These are phyloP conservation scores for Macaranga tanarius DNA, from an alignment of 441 rosid species.

Conservation along the genomic window DNA sequence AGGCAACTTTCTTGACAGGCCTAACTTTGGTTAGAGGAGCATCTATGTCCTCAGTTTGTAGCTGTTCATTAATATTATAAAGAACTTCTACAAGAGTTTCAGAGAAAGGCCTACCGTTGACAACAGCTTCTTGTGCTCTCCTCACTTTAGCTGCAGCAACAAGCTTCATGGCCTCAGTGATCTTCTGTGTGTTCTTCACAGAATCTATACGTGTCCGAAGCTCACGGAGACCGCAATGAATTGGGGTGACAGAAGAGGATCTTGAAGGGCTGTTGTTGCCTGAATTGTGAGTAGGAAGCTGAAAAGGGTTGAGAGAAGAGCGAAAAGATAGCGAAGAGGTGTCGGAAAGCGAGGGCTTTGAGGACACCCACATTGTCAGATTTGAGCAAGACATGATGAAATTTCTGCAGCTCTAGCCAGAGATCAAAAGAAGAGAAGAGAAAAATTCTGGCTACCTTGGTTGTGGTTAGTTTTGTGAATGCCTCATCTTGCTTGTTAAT, in stretches of 20 bases:
- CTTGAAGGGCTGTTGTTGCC: slow-evolving; percentile 38
- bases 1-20: slow-evolving; percentile 85
- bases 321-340: slow-evolving; percentile 56
- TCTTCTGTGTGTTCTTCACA: slow-evolving; percentile 87
- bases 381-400: slow-evolving; percentile 61
- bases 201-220: slow-evolving; percentile 71
- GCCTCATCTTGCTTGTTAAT: slow-evolving; percentile 36
- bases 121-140: slow-evolving; percentile 95
- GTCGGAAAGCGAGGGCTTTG: slow-evolving; percentile 67
- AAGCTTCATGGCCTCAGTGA: slow-evolving; percentile 97
- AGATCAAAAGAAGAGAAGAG: slow-evolving; percentile 5
- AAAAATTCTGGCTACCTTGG: slow-evolving; percentile 21
- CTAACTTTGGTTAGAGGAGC: slow-evolving; percentile 73
- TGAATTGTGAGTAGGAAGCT: slow-evolving; percentile 44
- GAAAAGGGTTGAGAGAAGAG: slow-evolving; percentile 56
- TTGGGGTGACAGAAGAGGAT: slow-evolving; percentile 45
- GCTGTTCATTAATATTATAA: slow-evolving; percentile 82
- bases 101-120: slow-evolving; percentile 82
- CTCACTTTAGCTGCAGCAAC: slow-evolving; percentile 95
- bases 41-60: slow-evolving; percentile 76
- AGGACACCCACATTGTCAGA: slow-evolving; percentile 59
- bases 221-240: slow-evolving; percentile 78
- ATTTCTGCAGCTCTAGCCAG: slow-evolving; percentile 14
- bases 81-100: slow-evolving; percentile 86
- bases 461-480: slow-evolving; percentile 15